Evolutionary conservation across 2,329 filamentous ascomycete genomes (phyloP), one percentile per base, ranked within the genome.

Genomic region (Ophiostoma himal-ulmi): DNA sequence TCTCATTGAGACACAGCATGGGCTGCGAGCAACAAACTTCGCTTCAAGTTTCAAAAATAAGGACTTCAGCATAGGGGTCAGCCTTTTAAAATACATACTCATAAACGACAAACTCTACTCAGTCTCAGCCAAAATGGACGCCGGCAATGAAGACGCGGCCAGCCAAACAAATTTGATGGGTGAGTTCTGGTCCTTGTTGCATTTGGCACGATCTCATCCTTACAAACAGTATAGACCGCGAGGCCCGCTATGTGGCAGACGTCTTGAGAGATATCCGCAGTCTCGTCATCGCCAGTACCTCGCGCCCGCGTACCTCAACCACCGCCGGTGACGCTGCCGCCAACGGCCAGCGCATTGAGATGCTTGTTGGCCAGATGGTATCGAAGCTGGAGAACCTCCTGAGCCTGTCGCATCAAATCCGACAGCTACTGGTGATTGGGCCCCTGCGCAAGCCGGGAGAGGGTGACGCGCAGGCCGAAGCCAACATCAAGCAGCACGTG

Each of bases 351-450:
- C 77, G 76, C 5, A 80, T 83, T 75, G 77, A 81, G 65, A 78
- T 78, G 5, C 78, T 80, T 71, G 77, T 77, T 26, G 75, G 77
- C n/a, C 78, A 77, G 0, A 71, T 83, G 62, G 79, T 82, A 72
- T 6, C 78, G 75, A 79, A 80, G 10, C 73, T 80, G 39, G 77
- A 85, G 71, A 81, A 83, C 71, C 78, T 86, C 3, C 78, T 84
- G 4, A 75, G 77, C 37, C 77, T 86, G 14, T 84, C 79, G 22
- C 81, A 83, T 52, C 81, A 82, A 72, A 78, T 86, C 70, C 83
- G 84, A 73, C 80, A 82, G 70, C 77, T 85, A 34, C 85, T 83
- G 83, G 78, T 84, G 13, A 79, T 81, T 70, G 83, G 84, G 1
- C 80, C 83, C 0, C 76, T 85, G 34, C 79, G 79, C 70, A 78